Evolutionary conservation across 2,329 filamentous ascomycete species (phyloP).

Genomic region (Hypoxylon sp.): DNA sequence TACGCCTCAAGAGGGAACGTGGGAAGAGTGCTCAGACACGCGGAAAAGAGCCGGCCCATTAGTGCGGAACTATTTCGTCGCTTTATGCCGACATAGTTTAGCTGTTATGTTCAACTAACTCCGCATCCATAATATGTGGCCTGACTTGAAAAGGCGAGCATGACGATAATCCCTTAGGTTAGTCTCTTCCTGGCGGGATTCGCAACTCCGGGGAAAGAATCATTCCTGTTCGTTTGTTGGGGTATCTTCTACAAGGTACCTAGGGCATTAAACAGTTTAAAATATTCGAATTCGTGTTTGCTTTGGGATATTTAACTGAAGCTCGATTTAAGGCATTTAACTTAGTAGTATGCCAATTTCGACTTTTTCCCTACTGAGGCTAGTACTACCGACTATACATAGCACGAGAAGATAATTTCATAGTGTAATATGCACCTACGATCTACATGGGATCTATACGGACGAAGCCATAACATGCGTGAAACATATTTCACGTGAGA

Average conservation of each 20-base stretch:
- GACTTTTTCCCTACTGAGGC: constrained; percentile 3
- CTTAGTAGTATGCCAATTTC: not conserved
- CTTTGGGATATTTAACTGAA: not conserved
- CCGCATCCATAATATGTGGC: not conserved
- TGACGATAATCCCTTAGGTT: not conserved
- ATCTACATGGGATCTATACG: constrained; percentile 23
- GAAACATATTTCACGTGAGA: constrained; percentile 17
- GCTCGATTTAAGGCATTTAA: not conserved
- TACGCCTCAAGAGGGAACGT: constrained; percentile 7
- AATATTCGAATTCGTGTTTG: not conserved
- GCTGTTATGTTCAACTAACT: constrained; percentile 11
- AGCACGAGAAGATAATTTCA: not conserved
- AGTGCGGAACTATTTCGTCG: constrained; percentile 17
- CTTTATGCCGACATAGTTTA: constrained; percentile 5
- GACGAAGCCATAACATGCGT: constrained; percentile 28
- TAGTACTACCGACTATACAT: not conserved
- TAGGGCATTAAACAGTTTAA: too few species aligned
- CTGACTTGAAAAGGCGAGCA: constrained; percentile 6
- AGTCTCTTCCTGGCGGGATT: not conserved
- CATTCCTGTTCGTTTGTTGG: not conserved
- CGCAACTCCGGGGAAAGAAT: not conserved
- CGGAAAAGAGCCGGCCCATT: constrained; percentile 24
- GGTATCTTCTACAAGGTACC: not conserved
- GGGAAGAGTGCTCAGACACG: constrained; percentile 21
- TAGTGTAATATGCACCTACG: not conserved